phyloP scores from a whole-genome alignment of 2,329 filamentous ascomycete species.

The Ceratocystis lukuohia region DNA sequence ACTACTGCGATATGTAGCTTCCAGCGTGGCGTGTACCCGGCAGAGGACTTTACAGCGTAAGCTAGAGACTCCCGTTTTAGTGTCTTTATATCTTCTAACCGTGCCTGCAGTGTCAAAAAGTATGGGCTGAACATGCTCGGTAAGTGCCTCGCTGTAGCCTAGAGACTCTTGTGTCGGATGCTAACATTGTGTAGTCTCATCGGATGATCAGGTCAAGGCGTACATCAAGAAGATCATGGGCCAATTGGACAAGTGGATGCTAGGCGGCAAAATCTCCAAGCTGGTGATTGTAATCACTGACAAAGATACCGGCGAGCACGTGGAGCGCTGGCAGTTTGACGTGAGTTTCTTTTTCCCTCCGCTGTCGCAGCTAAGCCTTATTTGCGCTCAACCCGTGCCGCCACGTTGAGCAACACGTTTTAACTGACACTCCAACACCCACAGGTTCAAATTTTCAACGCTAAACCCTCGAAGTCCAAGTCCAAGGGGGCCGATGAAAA shows the following conservation, averaged over 20 bases:
- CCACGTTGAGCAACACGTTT: neutral
- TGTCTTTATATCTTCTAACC: neutral
- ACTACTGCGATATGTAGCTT: conserved; percentile 43
- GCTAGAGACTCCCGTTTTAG: conserved; percentile 25
- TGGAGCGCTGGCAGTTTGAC: conserved; percentile 97
- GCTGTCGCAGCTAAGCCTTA: neutral
- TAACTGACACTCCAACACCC: neutral
- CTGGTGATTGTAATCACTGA: conserved; percentile 92
- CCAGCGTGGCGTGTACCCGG: conserved; percentile 74
- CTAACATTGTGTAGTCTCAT: conserved; percentile 48
- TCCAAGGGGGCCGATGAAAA: conserved; percentile 49
- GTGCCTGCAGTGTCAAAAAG: conserved; percentile 60
- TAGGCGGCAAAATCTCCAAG: conserved; percentile 90
- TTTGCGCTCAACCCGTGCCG: neutral
- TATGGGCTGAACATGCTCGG: conserved; percentile 97
- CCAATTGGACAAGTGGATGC: conserved; percentile 96
- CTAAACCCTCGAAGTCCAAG: conserved; percentile 34
- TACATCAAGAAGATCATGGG: conserved; percentile 99
- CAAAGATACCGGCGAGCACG: conserved; percentile 91
- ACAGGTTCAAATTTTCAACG: conserved; percentile 30
- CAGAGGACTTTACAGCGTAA: conserved; percentile 89
- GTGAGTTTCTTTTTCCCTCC: conserved; percentile 34
- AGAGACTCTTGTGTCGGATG: neutral
- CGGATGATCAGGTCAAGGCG: conserved; percentile 94
- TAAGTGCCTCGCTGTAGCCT: conserved; percentile 27